Conservation (phyloP, 768 basidiomycete species). For the Lanmaoa pseudosensibilis region DNA sequence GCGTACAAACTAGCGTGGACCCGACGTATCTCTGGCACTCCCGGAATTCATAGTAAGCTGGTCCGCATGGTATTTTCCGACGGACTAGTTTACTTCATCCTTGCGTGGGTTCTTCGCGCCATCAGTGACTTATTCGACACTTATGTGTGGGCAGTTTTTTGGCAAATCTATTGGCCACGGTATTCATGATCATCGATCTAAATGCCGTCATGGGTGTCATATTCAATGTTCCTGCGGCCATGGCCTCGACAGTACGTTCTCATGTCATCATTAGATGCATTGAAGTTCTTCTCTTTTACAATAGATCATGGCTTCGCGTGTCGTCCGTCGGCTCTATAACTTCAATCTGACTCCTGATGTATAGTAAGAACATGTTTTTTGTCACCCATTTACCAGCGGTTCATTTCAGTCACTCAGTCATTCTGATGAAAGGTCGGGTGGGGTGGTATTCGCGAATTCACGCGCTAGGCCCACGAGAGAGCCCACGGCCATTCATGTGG, state of each 20-base stretch:
- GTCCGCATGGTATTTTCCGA: conserved; percentile 67
- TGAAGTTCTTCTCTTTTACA: background rate
- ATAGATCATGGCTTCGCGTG: conserved; percentile 60
- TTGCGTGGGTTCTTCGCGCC: conserved; percentile 50
- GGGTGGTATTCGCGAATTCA: conserved; percentile 17
- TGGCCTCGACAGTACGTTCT: conserved; percentile 47
- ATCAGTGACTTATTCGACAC: conserved; percentile 27
- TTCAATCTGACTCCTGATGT: conserved; percentile 37
- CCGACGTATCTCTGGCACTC: conserved; percentile 11
- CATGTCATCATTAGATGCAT: background rate
- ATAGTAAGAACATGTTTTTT: conserved; percentile 23
- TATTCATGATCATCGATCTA: conserved; percentile 65
- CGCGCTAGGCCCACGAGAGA: conserved; percentile 19
- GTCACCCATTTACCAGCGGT: background rate
- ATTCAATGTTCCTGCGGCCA: conserved; percentile 65
- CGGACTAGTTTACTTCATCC: conserved; percentile 72
- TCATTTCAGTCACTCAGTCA: conserved; percentile 13
- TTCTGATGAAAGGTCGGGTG: conserved; percentile 22
- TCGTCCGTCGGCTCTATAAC: conserved; percentile 58
- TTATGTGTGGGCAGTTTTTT: conserved; percentile 35
- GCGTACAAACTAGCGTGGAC: conserved; percentile 53
- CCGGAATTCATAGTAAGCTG: conserved; percentile 44
- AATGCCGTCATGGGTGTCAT: conserved; percentile 68
- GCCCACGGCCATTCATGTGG: conserved; percentile 33
- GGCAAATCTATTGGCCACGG: conserved; percentile 42